Conservation (phyloP, 2,329 filamentous ascomycete genomes). For the Cordyceps cicadae region DNA sequence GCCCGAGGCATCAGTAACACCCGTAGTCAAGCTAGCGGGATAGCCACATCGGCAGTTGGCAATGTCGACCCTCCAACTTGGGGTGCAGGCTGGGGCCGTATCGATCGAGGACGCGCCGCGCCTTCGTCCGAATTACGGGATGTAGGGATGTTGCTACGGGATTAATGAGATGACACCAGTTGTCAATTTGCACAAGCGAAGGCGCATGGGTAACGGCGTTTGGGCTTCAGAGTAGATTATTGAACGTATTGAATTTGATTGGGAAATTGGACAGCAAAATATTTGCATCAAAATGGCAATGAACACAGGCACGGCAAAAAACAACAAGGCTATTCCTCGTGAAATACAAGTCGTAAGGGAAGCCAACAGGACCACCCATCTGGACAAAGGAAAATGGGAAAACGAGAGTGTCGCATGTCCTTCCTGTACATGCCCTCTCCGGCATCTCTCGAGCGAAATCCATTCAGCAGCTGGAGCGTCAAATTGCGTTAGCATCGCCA, state of each 20-base stretch:
- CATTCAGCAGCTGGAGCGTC: background rate
- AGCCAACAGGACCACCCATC: constrained; percentile 15
- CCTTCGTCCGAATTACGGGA: constrained; percentile 24
- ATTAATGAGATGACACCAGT: constrained; percentile 10
- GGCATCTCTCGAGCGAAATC: background rate
- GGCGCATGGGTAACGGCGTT: background rate
- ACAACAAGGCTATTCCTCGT: background rate
- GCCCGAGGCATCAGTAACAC: background rate
- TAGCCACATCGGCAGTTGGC: background rate
- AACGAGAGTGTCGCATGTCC: background rate
- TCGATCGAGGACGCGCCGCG: constrained; percentile 20
- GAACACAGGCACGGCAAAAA: background rate
- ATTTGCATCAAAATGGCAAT: background rate
- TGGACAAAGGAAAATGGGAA: background rate
- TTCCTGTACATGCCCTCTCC: background rate
- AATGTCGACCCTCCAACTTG: constrained; percentile 18
- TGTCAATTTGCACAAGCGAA: background rate
- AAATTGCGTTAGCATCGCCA: background rate
- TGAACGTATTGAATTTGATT: background rate
- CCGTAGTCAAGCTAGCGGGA: constrained; percentile 2
- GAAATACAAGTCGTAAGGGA: background rate
- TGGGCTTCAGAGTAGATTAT: background rate
- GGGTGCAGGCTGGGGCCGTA: constrained; percentile 26
- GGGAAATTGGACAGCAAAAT: background rate
- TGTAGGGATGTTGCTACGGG: constrained; percentile 23